Evolutionary conservation across 139 green algal species (phyloP).

Genomic region (Nannochloris sp.): DNA sequence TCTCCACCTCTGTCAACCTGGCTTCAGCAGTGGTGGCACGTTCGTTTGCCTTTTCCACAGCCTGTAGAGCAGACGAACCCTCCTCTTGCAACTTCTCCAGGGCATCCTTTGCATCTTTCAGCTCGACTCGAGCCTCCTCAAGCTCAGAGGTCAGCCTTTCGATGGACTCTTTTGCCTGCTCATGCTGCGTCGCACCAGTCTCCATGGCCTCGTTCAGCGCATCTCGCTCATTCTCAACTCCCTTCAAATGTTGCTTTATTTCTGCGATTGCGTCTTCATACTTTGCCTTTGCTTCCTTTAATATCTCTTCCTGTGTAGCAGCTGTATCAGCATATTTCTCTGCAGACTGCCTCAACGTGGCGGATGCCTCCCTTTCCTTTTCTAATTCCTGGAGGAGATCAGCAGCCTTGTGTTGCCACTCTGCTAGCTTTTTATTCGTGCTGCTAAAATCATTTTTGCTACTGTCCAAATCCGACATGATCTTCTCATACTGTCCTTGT

Average conservation of each 20-base stretch:
- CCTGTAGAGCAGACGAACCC: neutral
- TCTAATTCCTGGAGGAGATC: constrained; percentile 30
- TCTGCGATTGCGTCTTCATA: constrained; percentile 5
- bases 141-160: constrained; percentile 17
- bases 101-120: neutral
- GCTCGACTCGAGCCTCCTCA: constrained; percentile 1
- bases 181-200: constrained; percentile 21
- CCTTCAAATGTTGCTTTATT: constrained; percentile 13
- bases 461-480: constrained; percentile 12
- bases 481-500: neutral
- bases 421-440: constrained; percentile 24
- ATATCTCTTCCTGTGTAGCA: neutral
- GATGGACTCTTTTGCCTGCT: constrained; percentile 25
- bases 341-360: constrained; percentile 7
- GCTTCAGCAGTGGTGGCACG: neutral
- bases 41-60: neutral
- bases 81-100: neutral
- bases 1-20: neutral
- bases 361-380: constrained; percentile 7
- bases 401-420: constrained; percentile 25
- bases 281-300: constrained; percentile 5
- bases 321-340: neutral
- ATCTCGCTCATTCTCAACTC: constrained; percentile 18
- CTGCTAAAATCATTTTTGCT: constrained; percentile 20
- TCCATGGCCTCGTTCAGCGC: constrained; percentile 42